Evolutionary conservation across 2,329 filamentous ascomycete genomes (phyloP).

Genomic region (Capronia epimyces): DNA sequence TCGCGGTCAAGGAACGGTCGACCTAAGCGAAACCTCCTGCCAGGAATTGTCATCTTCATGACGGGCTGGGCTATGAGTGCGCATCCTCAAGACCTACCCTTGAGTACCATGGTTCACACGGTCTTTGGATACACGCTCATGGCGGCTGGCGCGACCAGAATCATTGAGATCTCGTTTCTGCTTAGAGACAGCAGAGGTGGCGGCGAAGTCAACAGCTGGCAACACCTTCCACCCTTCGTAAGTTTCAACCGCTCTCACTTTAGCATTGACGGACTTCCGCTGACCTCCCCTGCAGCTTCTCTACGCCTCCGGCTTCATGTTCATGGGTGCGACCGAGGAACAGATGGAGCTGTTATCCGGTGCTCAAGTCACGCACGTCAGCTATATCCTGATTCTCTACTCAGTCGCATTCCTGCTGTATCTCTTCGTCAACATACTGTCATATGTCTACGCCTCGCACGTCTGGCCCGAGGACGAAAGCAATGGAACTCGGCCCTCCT

Average conservation of each 20-base stretch:
- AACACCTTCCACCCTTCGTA: slow-evolving; percentile 65
- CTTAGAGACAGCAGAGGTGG: slow-evolving; percentile 68
- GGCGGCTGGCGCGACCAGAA: slow-evolving; percentile 74
- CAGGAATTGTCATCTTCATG: slow-evolving; percentile 80
- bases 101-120: slow-evolving; percentile 81
- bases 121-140: slow-evolving; percentile 95
- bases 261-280: slow-evolving; percentile 18
- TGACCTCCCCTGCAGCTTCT: slow-evolving; percentile 58
- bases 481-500: slow-evolving; percentile 19
- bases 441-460: slow-evolving; percentile 72
- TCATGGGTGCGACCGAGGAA: slow-evolving; percentile 96
- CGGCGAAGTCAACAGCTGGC: slow-evolving; percentile 65
- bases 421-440: slow-evolving; percentile 81
- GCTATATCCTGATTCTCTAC: slow-evolving; percentile 87
- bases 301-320: slow-evolving; percentile 87
- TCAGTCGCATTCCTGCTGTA: slow-evolving; percentile 86
- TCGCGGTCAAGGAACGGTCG: slow-evolving; percentile 75
- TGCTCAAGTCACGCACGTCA: slow-evolving; percentile 76
- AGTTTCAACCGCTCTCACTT: slow-evolving; percentile 39
- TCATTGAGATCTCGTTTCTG: slow-evolving; percentile 88
- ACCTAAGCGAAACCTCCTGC: slow-evolving; percentile 88
- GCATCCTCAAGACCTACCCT: slow-evolving; percentile 75
- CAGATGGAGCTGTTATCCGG: slow-evolving; percentile 75
- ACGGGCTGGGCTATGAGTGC: slow-evolving; percentile 95
- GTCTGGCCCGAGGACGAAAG: slow-evolving; percentile 41